Evolutionary conservation across 805 yeast genomes (phyloP).

Genomic region (Brettanomyces sp.): DNA sequence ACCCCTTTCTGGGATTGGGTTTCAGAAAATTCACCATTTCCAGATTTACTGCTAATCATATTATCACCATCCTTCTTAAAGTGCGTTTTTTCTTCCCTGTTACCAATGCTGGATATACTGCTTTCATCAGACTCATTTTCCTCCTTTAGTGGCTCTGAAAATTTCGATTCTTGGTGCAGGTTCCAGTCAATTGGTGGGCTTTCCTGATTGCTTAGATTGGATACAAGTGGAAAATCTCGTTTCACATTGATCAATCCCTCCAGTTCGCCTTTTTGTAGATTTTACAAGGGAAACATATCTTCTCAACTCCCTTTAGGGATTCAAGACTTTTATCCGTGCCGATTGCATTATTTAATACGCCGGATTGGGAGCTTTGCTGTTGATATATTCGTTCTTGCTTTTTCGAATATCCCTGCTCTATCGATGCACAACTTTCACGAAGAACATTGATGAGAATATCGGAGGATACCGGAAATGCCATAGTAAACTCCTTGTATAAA

Average conservation of each 20-base stretch:
- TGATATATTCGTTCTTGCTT: not conserved
- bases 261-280: slow-evolving; percentile 1
- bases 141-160: not conserved
- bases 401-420: not conserved
- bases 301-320: not conserved
- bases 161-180: not conserved
- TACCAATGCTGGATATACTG: too few relatives aligned
- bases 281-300: not conserved
- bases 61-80: too few relatives aligned
- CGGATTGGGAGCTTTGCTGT: not conserved
- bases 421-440: slow-evolving; percentile 7
- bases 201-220: not conserved
- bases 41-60: too few relatives aligned
- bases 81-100: too few relatives aligned
- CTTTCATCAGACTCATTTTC: slow-evolving; percentile 2
- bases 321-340: not conserved
- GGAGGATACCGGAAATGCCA: slow-evolving; percentile 12
- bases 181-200: slow-evolving; percentile 8
- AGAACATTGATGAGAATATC: slow-evolving; percentile 9
- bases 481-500: not conserved
- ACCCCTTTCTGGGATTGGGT: too few relatives aligned
- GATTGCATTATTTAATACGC: not conserved
- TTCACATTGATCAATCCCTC: not conserved
- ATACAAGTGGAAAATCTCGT: slow-evolving; percentile 6
- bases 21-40: too few relatives aligned